A percentile compares a stretch with the other conserved stretches of the same genome.
Conservation (phyloP, 805 yeast genomes). For the Yarrowia yakushimensis region DNA sequence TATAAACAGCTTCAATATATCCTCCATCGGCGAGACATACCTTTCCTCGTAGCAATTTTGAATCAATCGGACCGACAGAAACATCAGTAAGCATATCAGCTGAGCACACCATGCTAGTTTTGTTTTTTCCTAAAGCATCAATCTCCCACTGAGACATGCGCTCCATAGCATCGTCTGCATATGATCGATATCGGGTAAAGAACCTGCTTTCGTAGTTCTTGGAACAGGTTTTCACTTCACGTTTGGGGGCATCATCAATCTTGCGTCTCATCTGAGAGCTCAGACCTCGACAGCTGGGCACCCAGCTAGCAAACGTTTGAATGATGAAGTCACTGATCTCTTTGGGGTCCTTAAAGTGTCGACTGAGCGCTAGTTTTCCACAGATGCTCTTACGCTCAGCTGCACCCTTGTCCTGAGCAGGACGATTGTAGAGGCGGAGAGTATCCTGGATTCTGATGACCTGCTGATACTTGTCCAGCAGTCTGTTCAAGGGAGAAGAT, state of each 20-base stretch:
- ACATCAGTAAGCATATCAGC: constrained; percentile 67
- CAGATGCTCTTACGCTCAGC: constrained; percentile 3
- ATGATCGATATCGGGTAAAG: background rate
- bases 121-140: background rate
- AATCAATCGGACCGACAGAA: constrained; percentile 59
- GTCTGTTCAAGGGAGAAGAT: constrained; percentile 6
- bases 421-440: background rate
- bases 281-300: constrained; percentile 6
- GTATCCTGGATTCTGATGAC: constrained; percentile 8
- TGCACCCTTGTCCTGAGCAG: background rate
- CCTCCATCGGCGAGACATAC: constrained; percentile 58
- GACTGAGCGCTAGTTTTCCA: background rate
- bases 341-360: constrained; percentile 1
- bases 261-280: constrained; percentile 1
- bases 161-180: background rate
- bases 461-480: constrained; percentile 15
- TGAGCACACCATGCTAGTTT: constrained; percentile 51
- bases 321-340: constrained; percentile 9
- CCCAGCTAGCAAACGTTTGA: constrained; percentile 8
- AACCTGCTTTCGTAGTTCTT: background rate
- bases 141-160: background rate
- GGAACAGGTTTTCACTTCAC: background rate
- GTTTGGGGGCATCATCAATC: constrained; percentile 1
- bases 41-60: constrained; percentile 44
- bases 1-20: background rate